Base-by-base conservation (phyloP, 805 yeast genomes). In the Metschnikowia sp. region DNA sequence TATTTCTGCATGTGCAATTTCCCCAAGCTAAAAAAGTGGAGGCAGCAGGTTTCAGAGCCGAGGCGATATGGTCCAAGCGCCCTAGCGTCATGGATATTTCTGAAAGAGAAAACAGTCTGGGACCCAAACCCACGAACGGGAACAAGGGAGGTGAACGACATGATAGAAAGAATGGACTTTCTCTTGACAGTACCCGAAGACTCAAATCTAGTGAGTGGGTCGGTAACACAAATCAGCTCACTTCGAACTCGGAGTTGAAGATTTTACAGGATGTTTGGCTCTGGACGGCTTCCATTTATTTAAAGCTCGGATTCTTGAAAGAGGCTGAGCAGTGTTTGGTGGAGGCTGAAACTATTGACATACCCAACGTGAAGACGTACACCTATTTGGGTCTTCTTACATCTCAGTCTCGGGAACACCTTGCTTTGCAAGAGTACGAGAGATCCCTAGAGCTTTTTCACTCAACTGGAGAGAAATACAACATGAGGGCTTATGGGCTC, bases 241-340 rank as follows among this genome's bases (percentile, higher is more conserved):
- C 22, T 22, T 22, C 22, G 22, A 22, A 6, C 22, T 6, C 22
- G 22, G 52, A 48, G n/a, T 37, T 28, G 13, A 48, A 40, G 22
- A 57, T 81, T 9, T 60, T 83, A 39, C 88, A 83, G 56, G 72
- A 74, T 32, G 59, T 88, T 22, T 90, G 97, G 96, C 62, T 90
- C 42, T 80, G 89, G 79, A 75, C 88, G 0, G 76, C 89, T 0
- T 75, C 76, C 33, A 66, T 88, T 28, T 89, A 88, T 60, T 68
- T 78, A 56, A 77, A 78, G 49, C 74, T 78, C 6, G 82, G 78
- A 1, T 63, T 78, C 35, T 52, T 68, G 1, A 74, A 69, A 2
- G 95, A 88, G 44, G 81, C 91, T 1, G 82, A 82, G 56, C 82
- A 78, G 48, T 84, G 96, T 40, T 75, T 89, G 4, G 74, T 76